phyloP scores from a whole-genome alignment of 2,329 filamentous ascomycete species.

The Paraphaeosphaeria minitans region DNA sequence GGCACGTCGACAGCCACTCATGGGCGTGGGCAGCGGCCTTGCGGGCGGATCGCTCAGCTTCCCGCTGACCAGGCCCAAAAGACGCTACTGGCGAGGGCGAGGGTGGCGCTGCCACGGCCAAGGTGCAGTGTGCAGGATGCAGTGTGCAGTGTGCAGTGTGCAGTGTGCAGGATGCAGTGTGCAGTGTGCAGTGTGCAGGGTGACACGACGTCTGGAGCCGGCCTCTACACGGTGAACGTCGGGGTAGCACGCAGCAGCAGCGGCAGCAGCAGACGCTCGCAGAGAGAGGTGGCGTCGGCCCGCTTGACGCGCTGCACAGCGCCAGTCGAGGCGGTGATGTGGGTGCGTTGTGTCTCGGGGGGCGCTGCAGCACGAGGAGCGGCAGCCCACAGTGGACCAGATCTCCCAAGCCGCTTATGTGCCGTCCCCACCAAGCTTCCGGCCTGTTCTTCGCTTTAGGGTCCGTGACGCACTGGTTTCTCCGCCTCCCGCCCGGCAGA shows the following conservation, averaged over 20 bases:
- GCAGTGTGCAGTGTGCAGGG: no score
- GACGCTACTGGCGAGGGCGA: background rate
- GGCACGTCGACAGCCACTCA: slow-evolving; percentile 23
- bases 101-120: background rate
- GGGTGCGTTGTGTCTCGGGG: slow-evolving; percentile 2
- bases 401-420: slow-evolving; percentile 25
- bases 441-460: slow-evolving; percentile 32
- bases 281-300: background rate
- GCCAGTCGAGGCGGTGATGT: background rate
- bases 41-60: slow-evolving; percentile 27
- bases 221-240: background rate
- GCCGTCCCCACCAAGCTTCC: slow-evolving; percentile 42
- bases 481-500: slow-evolving; percentile 42
- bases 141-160: no score
- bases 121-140: no score
- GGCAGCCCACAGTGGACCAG: slow-evolving; percentile 14
- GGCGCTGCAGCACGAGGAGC: slow-evolving; percentile 1
- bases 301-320: background rate
- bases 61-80: slow-evolving; percentile 11
- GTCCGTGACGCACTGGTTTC: slow-evolving; percentile 41
- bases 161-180: no score
- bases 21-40: slow-evolving; percentile 17
- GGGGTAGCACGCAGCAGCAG: background rate
- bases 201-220: background rate
- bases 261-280: no score